Evolutionary conservation across 192 early-diverging fungal species (phyloP), one percentile per base, ranked within the genome.

Genomic region (Anaeromyces robustus): DNA sequence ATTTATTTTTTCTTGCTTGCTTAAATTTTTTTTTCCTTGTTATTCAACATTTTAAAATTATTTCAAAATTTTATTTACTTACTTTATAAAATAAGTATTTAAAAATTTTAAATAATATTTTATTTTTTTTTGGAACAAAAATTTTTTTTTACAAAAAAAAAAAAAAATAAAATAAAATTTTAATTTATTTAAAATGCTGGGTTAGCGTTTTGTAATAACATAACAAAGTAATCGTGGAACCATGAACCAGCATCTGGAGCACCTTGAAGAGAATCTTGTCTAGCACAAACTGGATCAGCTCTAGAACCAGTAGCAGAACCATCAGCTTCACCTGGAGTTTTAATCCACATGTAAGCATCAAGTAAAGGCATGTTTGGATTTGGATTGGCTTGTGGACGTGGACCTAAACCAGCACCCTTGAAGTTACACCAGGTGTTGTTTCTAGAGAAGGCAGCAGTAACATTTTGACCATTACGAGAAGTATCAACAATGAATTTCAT

Each of bases 341-440:
- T 87, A 30, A 87, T 77, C 86, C 86, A 87, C 29, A 88, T 79
- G 84, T 87, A 89, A 30, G 86, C 86, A 78, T 89, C 86, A 78
- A 87, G 52, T 68, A 68, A 68, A n/a, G 52, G 52, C 7, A 11
- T 68, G 26, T 26, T 68, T 68, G 52, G 7, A 9, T 68, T 9
- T 68, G 52, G 52, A 9, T n/a, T 68, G 28, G 4, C 52, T 37
- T 30, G 31, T 87, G 77, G 85, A 37, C n/a, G 81, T 29, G 77
- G 28, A 84, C 85, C 85, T 52, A 85, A 81, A 77, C 85, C 85
- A 22, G 84, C 77, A 31, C 86, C 86, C 19, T 87, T 86, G 30
- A 85, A 78, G 78, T 85, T 85, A 68, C 84, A 85, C 84, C 84
- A 85, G 22, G 77, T 79, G 22, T 85, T 85, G 81, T 3, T n/a